Evolutionary conservation across 495 filamentous ascomycete species (phyloP).

Genomic region (Viridothelium virens): DNA sequence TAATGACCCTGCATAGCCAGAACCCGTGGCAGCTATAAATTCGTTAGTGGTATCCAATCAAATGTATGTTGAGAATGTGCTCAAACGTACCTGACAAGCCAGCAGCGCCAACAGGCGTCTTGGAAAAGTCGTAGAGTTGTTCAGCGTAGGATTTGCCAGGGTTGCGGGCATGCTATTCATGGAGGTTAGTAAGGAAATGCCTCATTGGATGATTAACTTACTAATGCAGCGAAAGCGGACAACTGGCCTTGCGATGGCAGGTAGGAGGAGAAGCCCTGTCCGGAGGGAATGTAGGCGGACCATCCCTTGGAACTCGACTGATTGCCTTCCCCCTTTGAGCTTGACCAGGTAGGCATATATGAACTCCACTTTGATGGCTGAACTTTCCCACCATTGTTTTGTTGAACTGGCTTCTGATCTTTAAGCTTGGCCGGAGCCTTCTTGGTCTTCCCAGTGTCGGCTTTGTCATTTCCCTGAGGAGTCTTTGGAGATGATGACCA

Average conservation of each 20-base stretch:
- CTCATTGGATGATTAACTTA: background rate
- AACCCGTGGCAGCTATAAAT: conserved; percentile 26
- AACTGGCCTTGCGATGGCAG: conserved; percentile 28
- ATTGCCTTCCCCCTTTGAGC: conserved; percentile 26
- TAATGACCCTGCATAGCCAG: conserved; percentile 30
- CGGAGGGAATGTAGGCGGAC: conserved; percentile 34
- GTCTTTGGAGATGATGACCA: conserved; percentile 1
- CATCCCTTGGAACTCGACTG: conserved; percentile 29
- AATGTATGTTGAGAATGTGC: background rate
- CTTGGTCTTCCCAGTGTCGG: conserved; percentile 19
- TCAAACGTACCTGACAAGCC: conserved; percentile 25
- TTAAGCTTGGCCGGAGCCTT: conserved; percentile 19
- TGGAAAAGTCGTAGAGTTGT: conserved; percentile 37
- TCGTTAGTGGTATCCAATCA: conserved; percentile 12
- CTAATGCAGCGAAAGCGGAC: conserved; percentile 27
- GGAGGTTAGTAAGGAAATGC: conserved; percentile 7
- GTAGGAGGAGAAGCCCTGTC: conserved; percentile 33
- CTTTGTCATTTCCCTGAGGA: conserved; percentile 7
- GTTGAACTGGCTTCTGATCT: conserved; percentile 13
- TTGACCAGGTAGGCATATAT: conserved; percentile 18
- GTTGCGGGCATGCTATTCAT: conserved; percentile 28
- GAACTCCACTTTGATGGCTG: conserved; percentile 25
- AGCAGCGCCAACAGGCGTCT: conserved; percentile 38
- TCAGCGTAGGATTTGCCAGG: conserved; percentile 36
- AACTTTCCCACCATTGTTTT: background rate